A percentile compares a stretch with the other conserved stretches of the same genome.
phyloP scores from a whole-genome alignment of 176 grass and related monocot genomes.

The Oryza brachyantha region DNA sequence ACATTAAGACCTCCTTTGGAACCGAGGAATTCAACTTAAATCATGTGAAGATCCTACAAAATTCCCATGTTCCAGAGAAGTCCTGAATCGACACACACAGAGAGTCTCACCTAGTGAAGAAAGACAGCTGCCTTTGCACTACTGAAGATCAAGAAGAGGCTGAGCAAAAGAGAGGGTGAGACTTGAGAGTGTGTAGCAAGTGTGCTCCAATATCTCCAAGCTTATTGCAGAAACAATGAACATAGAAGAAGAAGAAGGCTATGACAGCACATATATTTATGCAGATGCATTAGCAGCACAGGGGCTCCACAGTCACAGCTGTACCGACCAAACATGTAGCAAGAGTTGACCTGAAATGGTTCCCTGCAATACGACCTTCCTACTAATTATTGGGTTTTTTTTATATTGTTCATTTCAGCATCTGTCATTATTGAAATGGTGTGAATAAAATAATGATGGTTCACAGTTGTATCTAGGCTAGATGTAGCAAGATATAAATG shows the following conservation, averaged over 20 bases:
- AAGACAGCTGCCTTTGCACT: not conserved
- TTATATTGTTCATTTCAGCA: not conserved
- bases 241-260: not conserved
- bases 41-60: not conserved
- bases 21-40: not conserved
- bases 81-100: not conserved
- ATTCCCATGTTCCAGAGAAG: not conserved
- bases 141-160: not conserved
- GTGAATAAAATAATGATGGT: not conserved
- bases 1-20: not conserved
- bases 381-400: not conserved
- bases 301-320: not conserved
- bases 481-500: not conserved
- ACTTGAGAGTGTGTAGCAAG: not conserved
- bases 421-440: not conserved
- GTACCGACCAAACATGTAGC: not conserved
- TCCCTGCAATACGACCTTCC: slow-evolving; percentile 6
- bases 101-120: slow-evolving; percentile 11
- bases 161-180: not conserved
- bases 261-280: not conserved
- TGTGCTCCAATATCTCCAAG: not conserved
- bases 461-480: not conserved
- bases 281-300: not conserved
- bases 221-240: slow-evolving; percentile 10
- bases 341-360: slow-evolving; percentile 27